Base-by-base conservation (phyloP, 1,284 basidiomycete species). In the Golubevia sp. region DNA sequence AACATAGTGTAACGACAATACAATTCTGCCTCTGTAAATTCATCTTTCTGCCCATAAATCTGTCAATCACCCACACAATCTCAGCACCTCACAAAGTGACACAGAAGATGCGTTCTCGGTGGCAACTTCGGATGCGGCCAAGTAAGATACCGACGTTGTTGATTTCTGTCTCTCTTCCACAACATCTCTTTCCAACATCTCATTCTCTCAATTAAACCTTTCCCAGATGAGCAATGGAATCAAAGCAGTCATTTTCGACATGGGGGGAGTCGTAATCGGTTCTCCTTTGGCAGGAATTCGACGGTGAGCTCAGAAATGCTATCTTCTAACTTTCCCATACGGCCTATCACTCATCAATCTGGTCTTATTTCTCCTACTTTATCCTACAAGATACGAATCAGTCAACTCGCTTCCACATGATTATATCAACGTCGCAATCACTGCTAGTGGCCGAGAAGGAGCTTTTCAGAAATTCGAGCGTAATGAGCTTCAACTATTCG, bases 391-490 rank as follows among this genome's bases (percentile, higher is more conserved):
- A 2, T 78, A 75, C 51, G 83, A 84, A 62, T 55, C 66, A 26
- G 59, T 63, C 18, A 70, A 67, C 23, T 63, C 66, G 6, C 72
- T 85, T 7, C 84, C 84, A 0, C 66, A 62, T 20, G 70, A 85
- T 62, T 85, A 83, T 61, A 62, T 85, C 58, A 85, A 85, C 63
- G 76, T 79, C 2, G 70, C 73, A 18, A 84, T 85, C 67, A 84
- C 84, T 0, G 74, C 74, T 0, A 63, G 70, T 26, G 83, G 83
- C 2, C 59, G 73, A 2, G 48, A 65, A 2, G 84, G 84, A 1
- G 81, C 83, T 1, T 85, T 85, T 56, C 84, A 84, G 64, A 64
- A 69, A 11, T 71, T 85, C 26, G 84, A 85, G 63, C 57, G 82
- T 0, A 76, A 73, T 49, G 77, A 83, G 49, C 38, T 84, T 8